Percentiles rank a stretch among this genome's conserved stretches.
Evolutionary conservation across 208 protist species (phyloP).

Genomic region (Novymonas esmeraldas): DNA sequence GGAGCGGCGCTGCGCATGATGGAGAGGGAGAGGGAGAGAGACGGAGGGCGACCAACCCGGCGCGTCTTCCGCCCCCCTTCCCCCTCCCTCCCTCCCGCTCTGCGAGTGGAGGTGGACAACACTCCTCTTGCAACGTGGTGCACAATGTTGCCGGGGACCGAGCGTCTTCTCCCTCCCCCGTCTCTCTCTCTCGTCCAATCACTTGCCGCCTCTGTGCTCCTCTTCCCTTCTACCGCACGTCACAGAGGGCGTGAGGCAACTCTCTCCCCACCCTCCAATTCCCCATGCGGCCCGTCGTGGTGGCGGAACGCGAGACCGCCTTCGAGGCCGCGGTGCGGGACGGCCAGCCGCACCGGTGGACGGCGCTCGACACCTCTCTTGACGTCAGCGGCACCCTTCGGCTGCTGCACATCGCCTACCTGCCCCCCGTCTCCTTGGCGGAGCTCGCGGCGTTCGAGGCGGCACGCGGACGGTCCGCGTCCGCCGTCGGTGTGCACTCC

Average conservation of each 20-base stretch:
- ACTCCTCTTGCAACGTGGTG: too few species aligned
- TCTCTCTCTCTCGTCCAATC: neutral
- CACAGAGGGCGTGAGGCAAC: too few species aligned
- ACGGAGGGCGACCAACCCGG: too few species aligned
- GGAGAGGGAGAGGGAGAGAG: too few species aligned
- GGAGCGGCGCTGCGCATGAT: too few species aligned
- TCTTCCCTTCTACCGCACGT: too few species aligned
- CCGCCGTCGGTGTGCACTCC: conserved; percentile 17
- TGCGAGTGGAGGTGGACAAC: too few species aligned
- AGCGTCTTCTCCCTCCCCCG: neutral
- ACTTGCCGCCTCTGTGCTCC: too few species aligned
- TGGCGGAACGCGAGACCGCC: conserved; percentile 41
- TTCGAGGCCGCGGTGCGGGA: conserved; percentile 72
- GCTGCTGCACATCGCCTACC: conserved; percentile 79
- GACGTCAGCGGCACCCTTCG: conserved; percentile 63
- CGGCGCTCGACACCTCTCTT: conserved; percentile 42
- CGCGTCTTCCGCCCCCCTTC: too few species aligned
- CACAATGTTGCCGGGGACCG: too few species aligned
- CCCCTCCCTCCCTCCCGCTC: too few species aligned
- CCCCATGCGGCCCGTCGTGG: conserved; percentile 26
- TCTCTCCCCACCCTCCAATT: neutral
- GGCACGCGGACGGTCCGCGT: neutral
- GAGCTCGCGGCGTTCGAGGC: conserved; percentile 40
- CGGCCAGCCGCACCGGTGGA: conserved; percentile 63
- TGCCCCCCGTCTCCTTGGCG: conserved; percentile 51